Percentiles rank a stretch among this genome's conserved stretches.
Conservation (phyloP, 441 rosid genomes). For the Pelargonium cotyledonis region DNA sequence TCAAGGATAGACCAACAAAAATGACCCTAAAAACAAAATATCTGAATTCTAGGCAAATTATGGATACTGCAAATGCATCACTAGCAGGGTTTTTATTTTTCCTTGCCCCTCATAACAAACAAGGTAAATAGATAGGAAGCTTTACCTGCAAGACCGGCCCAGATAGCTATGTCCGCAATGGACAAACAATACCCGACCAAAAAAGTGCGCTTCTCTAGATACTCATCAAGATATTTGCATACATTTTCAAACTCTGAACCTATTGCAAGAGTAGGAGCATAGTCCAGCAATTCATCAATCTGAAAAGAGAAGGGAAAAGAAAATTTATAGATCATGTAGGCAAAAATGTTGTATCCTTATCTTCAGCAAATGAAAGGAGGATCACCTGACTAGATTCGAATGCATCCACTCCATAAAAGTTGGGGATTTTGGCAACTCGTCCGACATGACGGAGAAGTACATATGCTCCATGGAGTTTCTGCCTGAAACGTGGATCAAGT, state of each 20-base stretch:
- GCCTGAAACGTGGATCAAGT: conserved; percentile 25
- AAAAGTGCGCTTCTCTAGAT: conserved; percentile 47
- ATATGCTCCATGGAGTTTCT: conserved; percentile 42
- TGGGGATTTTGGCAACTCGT: conserved; percentile 34
- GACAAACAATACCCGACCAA: conserved; percentile 60
- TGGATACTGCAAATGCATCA: not conserved
- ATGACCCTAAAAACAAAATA: no score
- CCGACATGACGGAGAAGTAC: conserved; percentile 63
- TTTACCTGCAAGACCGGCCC: conserved; percentile 84
- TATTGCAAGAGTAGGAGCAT: conserved; percentile 49
- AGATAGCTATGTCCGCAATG: conserved; percentile 75
- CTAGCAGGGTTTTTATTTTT: not conserved
- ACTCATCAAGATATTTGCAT: conserved; percentile 46
- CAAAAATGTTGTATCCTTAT: not conserved
- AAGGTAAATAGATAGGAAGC: conserved; percentile 8
- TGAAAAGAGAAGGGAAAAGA: conserved; percentile 19
- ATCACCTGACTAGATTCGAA: conserved; percentile 56
- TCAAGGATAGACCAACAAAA: no score
- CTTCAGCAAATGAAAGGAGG: not conserved
- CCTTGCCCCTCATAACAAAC: not conserved
- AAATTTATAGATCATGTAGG: not conserved
- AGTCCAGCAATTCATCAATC: conserved; percentile 87
- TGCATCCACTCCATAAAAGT: conserved; percentile 46
- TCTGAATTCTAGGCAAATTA: no score
- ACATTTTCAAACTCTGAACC: conserved; percentile 85